Conservation (phyloP, 306 rosid genomes). For the Cotoneaster glaucophyllus region DNA sequence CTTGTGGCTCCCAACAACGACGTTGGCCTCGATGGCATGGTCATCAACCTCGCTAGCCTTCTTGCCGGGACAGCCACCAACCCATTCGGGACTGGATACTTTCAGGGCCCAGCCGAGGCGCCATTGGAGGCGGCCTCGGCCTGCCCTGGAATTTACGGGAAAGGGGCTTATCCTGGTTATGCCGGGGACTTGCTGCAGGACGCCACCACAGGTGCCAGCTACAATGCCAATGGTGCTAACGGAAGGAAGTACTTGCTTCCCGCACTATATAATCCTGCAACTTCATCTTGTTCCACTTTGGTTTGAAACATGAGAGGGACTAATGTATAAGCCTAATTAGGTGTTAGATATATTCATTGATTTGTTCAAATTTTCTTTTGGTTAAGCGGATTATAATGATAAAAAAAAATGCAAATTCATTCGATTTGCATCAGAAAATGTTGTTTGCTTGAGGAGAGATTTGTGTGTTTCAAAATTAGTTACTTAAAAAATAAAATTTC, state of each 20-base stretch:
- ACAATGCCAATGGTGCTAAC: constrained; percentile 48
- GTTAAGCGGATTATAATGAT: constrained; percentile 5
- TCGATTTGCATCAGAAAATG: constrained; percentile 25
- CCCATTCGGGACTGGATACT: constrained; percentile 73
- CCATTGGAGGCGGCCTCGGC: constrained; percentile 71
- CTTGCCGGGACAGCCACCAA: constrained; percentile 73
- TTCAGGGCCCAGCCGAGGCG: constrained; percentile 47
- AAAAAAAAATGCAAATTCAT: constrained; percentile 15
- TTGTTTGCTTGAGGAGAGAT: no score
- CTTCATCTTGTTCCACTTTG: constrained; percentile 48
- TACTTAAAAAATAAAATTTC: no score
- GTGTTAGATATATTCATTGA: constrained; percentile 27
- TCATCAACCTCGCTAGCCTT: constrained; percentile 55
- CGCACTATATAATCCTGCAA: constrained; percentile 53
- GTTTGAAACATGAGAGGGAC: constrained; percentile 16
- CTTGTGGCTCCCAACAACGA: constrained; percentile 61
- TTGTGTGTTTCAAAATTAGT: no score
- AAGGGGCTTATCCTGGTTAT: constrained; percentile 69
- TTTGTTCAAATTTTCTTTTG: constrained; percentile 22
- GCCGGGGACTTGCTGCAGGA: constrained; percentile 54
- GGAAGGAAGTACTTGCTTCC: constrained; percentile 66
- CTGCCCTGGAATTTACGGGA: constrained; percentile 57
- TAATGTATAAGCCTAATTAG: constrained; percentile 1
- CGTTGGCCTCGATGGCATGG: constrained; percentile 63
- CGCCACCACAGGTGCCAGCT: constrained; percentile 52